phyloP scores from a whole-genome alignment of 2,329 filamentous ascomycete species.

The Helotiales sp. region DNA sequence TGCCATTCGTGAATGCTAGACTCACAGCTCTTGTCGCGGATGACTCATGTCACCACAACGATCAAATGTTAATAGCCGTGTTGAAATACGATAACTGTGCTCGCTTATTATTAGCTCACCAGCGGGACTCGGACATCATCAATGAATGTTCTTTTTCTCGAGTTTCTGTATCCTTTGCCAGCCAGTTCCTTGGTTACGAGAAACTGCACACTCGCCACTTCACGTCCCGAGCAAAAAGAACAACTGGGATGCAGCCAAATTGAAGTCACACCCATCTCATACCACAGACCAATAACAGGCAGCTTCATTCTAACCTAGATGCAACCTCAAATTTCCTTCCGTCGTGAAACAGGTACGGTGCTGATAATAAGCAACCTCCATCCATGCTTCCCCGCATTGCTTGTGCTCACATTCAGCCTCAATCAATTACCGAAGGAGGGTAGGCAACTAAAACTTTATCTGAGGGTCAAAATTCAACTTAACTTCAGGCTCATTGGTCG shows the following conservation, averaged over 20 bases:
- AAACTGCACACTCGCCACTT: no score
- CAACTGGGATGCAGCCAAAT: background rate
- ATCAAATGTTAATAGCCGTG: no score
- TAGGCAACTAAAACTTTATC: background rate
- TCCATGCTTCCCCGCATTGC: background rate
- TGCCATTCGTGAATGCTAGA: no score
- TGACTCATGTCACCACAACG: no score
- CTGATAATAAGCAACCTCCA: background rate
- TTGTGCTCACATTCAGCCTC: slow-evolving; percentile 3
- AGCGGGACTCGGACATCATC: no score
- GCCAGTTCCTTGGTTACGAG: no score
- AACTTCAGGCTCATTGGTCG: background rate
- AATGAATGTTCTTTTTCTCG: no score
- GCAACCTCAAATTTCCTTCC: background rate
- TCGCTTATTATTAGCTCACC: no score
- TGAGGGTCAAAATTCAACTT: background rate
- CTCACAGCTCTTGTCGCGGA: no score
- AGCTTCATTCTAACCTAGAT: background rate
- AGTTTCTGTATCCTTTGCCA: no score
- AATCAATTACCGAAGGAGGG: slow-evolving; percentile 1
- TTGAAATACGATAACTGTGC: no score
- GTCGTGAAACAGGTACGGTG: background rate
- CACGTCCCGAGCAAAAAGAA: no score
- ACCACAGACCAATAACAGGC: background rate
- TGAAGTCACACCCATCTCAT: background rate